Base-by-base conservation (phyloP, 2,329 filamentous ascomycete genomes). In the Cucurbitaria berberidis region DNA sequence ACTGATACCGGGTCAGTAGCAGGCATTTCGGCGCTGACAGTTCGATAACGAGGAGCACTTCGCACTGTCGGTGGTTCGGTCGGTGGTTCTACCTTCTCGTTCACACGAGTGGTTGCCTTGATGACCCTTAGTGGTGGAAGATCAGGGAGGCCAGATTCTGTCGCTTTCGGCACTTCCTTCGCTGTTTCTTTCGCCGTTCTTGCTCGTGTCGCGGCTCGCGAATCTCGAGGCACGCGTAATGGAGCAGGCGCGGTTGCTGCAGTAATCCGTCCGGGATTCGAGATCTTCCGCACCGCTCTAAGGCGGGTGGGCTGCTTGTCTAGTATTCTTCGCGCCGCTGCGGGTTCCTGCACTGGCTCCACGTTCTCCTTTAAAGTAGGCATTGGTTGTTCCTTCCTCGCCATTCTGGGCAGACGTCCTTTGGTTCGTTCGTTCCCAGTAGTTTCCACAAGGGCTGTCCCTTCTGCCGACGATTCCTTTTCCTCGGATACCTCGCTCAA, bases 1-100 rank as follows among this genome's bases (percentile, higher is more conserved):
- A 82, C 79, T n/a, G 75, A 69, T 6, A 71, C 63, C 3, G 80
- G 80, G 55, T 81, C 77, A 1, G 76, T 78, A 24, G 67, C 68
- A 16, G 76, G 67, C 54, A 70, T 45, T 63, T 75, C 61, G 35
- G 61, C 35, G 46, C 66, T 66, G 16, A 70, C 45, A 9, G 62
- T 59, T 32, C 66, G 64, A 29, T 70, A 56, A 21, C 63, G 60
- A 43, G 55, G 57, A 50, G 65, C 42, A 47, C 64, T 51, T 57
- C 57, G 57, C 24, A 52, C 55, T 39, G 61, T 59, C 4, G 62
- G 45, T 48, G 67, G 41, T 59, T 64, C 57, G 22, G 52, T 47
- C 19, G 54, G 42, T 11, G 60, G 48, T 18, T 67, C 62, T n/a
- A 59, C 44, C 27, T 55, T 68, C 19, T 67, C 67, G 1, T 48